Evolutionary conservation across 495 filamentous ascomycete species (phyloP).

Genomic region (Trichoderma parareesei): DNA sequence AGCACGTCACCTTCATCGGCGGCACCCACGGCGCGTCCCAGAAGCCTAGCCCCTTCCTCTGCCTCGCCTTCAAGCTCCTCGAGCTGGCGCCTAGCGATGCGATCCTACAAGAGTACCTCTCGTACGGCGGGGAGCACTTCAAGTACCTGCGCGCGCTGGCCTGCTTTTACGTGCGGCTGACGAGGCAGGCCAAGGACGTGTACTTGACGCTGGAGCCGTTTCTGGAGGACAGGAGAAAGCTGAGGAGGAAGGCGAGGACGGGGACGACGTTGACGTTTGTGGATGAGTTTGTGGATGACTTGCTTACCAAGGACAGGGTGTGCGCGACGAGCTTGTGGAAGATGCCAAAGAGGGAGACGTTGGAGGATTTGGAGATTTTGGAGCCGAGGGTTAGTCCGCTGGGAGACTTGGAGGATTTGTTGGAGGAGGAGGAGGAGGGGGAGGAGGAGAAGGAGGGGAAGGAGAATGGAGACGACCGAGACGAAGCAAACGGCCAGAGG

Average conservation of each 20-base stretch:
- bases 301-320: conserved; percentile 81
- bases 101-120: conserved; percentile 73
- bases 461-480: conserved; percentile 12
- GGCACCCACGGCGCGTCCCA: conserved; percentile 77
- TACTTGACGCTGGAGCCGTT: conserved; percentile 75
- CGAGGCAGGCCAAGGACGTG: conserved; percentile 72
- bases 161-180: conserved; percentile 87
- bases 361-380: conserved; percentile 86
- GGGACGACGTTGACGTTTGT: conserved; percentile 69
- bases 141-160: conserved; percentile 87
- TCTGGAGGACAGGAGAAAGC: conserved; percentile 73
- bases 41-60: conserved; percentile 86
- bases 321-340: conserved; percentile 92
- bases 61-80: conserved; percentile 88
- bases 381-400: conserved; percentile 81
- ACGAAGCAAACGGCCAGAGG: conserved; percentile 27
- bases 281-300: conserved; percentile 89
- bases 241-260: conserved; percentile 63
- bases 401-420: conserved; percentile 76
- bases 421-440: conserved; percentile 56
- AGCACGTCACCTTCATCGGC: conserved; percentile 70
- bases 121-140: conserved; percentile 63
- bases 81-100: conserved; percentile 74
- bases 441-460: conserved; percentile 17
- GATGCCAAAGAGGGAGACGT: conserved; percentile 66